phyloP scores from a whole-genome alignment of 2,329 filamentous ascomycete species.

The Aureobasidium sp. region DNA sequence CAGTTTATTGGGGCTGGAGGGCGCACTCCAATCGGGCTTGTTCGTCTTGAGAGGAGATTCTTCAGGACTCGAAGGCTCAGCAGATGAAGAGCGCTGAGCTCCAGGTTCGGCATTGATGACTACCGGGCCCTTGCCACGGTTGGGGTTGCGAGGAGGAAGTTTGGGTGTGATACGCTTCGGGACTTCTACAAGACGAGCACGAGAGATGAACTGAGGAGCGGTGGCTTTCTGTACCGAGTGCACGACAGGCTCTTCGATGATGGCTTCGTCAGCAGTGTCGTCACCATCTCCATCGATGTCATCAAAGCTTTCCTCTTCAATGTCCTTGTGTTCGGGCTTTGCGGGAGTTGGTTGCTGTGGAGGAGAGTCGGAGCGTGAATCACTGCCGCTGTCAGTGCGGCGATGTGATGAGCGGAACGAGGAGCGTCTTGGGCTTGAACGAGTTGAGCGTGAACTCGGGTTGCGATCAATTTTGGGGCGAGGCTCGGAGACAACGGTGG shows the following conservation, averaged over 20 bases:
- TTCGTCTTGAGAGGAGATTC: background rate
- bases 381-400: background rate
- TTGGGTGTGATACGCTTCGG: slow-evolving; percentile 70
- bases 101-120: slow-evolving; percentile 24
- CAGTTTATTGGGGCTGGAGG: background rate
- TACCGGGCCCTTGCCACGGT: slow-evolving; percentile 30
- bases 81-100: background rate
- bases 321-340: slow-evolving; percentile 18
- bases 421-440: background rate
- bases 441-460: background rate
- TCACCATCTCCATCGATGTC: slow-evolving; percentile 38
- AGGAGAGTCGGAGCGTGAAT: slow-evolving; percentile 5
- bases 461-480: background rate
- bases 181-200: slow-evolving; percentile 76
- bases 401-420: slow-evolving; percentile 5
- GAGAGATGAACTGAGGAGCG: slow-evolving; percentile 38
- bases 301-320: slow-evolving; percentile 28
- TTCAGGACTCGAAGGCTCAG: background rate
- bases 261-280: slow-evolving; percentile 42
- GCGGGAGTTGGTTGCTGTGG: background rate
- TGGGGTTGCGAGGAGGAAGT: slow-evolving; percentile 68
- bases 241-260: slow-evolving; percentile 57
- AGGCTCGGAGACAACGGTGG: background rate
- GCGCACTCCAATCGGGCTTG: slow-evolving; percentile 2
- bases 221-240: slow-evolving; percentile 56